Conservation (phyloP, 768 basidiomycete genomes). For the Multifurca ochricompacta region DNA sequence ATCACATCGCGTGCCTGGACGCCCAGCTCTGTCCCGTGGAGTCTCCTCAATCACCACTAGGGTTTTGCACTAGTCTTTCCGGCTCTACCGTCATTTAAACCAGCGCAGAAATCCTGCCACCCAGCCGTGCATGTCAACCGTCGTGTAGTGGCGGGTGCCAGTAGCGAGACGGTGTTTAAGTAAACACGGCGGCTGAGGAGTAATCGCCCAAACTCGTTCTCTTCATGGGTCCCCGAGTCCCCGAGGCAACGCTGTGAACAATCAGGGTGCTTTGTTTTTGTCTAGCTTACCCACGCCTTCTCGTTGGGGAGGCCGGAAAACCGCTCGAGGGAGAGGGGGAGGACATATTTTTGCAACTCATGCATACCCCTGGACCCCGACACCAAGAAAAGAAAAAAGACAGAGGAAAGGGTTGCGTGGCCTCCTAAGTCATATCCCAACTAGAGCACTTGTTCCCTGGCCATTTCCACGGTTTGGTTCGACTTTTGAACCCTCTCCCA, state of each 20-base stretch:
- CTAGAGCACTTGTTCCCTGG: background rate
- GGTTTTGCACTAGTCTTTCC: background rate
- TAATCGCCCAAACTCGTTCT: background rate
- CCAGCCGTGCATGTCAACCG: background rate
- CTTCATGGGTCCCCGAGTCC: background rate
- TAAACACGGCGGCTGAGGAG: background rate
- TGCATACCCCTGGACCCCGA: background rate
- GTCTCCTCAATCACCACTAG: background rate
- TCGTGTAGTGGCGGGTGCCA: background rate
- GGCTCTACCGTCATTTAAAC: background rate
- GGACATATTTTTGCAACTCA: background rate
- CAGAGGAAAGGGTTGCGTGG: no score
- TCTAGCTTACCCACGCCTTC: background rate
- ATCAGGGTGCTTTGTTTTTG: background rate
- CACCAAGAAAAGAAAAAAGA: background rate
- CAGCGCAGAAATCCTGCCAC: background rate
- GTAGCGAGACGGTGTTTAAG: conserved; percentile 9
- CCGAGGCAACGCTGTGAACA: background rate
- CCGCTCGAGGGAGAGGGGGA: background rate
- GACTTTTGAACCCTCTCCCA: no score
- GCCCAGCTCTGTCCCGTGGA: background rate
- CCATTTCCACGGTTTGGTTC: no score
- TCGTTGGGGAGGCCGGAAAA: background rate
- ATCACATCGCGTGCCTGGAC: background rate
- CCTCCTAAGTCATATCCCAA: background rate